Base-by-base conservation (phyloP, 257 asterid genomes). In the Penstemon davidsonii region DNA sequence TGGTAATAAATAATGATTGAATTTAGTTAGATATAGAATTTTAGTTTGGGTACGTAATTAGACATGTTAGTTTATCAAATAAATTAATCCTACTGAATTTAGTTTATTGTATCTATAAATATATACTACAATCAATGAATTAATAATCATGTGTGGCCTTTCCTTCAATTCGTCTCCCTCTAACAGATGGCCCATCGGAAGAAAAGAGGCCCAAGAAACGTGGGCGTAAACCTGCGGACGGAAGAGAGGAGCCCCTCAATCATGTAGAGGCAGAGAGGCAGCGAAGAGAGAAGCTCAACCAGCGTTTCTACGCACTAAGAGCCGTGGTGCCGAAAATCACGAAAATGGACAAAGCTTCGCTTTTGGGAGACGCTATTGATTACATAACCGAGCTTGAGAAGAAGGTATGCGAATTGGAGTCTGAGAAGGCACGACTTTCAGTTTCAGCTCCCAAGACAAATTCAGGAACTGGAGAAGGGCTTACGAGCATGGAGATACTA, bases 311-410 rank as follows among this genome's bases (percentile, higher is more conserved):
- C 40, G 95, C 97, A 5, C 69, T 91, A 12, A 74, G 97, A 69
- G 94, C 94, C 4, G 95, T 91, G 8, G 98, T 91, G 3, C 96
- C 98, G 0, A 91, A 87, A 55, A 91, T 91, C 46, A 87, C 98
- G n/a, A 91, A 89, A 68, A 89, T 91, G 98, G 98, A 91, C 73
- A 89, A 91, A 81, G 98, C 96, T 68, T 91, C 98, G 11, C 86
- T 91, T 19, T 75, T 91, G 12, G 98, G 96, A 47, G 98, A 91
- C 72, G 98, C 98, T 53, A 87, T 91, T 68, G 89, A 95, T 62
- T 87, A 89, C 92, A 89, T 91, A 61, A 87, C 96, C 5, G 96
- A 89, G 63, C 91, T 91, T 60, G 95, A 91, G 77, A 89, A 78
- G 85, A 89, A 84, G 83, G 73, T 88, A 44, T 84, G 82, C 79